These are phyloP conservation scores for Leccinum variicolor DNA, from an alignment of 768 basidiomycete genomes.

Conservation along the genomic window DNA sequence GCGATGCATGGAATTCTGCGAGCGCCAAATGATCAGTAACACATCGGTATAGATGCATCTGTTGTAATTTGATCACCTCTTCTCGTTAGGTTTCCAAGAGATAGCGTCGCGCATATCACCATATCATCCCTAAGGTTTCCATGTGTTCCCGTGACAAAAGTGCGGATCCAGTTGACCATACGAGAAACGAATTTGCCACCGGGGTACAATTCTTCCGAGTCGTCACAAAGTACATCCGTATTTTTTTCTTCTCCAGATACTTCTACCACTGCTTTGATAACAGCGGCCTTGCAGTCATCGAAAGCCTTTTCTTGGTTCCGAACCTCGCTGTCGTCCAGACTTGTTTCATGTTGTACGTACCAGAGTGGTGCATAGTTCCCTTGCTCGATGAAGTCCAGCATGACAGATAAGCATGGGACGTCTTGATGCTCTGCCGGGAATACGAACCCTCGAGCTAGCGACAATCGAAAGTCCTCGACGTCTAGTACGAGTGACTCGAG, in stretches of 20 bases:
- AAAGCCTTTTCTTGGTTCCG: slow-evolving; percentile 71
- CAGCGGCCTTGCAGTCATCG: slow-evolving; percentile 78
- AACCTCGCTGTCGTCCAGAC: slow-evolving; percentile 38
- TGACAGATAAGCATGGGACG: slow-evolving; percentile 54
- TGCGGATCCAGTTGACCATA: slow-evolving; percentile 75
- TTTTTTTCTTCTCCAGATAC: slow-evolving; percentile 80
- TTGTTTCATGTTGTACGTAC: slow-evolving; percentile 38
- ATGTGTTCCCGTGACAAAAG: slow-evolving; percentile 40
- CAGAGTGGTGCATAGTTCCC: slow-evolving; percentile 68
- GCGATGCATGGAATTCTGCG: slow-evolving; percentile 55
- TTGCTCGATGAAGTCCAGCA: slow-evolving; percentile 73
- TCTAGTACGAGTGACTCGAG: slow-evolving; percentile 79
- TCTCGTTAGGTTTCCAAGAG: slow-evolving; percentile 77
- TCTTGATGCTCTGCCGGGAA: slow-evolving; percentile 56
- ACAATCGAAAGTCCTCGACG: slow-evolving; percentile 69
- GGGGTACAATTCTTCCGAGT: slow-evolving; percentile 48
- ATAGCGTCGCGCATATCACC: slow-evolving; percentile 77
- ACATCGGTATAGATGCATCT: neutral
- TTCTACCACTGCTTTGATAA: slow-evolving; percentile 84
- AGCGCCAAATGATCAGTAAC: slow-evolving; percentile 6
- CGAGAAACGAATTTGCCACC: slow-evolving; percentile 70
- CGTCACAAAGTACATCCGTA: slow-evolving; percentile 74
- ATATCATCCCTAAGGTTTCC: slow-evolving; percentile 62
- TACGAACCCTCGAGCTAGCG: slow-evolving; percentile 62
- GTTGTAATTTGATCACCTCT: slow-evolving; percentile 48